These are phyloP conservation scores for Paspalum vaginatum DNA, from an alignment of 176 grass and related monocot genomes.

Conservation along the genomic window DNA sequence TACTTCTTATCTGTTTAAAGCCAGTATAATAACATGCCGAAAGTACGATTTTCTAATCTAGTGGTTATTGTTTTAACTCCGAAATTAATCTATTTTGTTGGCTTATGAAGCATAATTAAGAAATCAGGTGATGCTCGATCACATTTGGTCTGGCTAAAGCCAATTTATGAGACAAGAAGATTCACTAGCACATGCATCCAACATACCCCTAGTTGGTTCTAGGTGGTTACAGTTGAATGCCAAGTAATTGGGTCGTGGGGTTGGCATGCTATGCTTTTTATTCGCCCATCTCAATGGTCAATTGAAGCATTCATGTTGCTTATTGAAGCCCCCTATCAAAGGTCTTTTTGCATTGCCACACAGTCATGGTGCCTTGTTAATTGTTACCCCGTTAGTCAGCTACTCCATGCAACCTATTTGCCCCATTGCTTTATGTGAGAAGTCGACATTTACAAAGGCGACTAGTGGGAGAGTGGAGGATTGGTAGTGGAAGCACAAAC, in stretches of 20 bases:
- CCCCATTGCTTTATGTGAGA: no score
- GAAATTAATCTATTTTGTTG: conserved; percentile 21
- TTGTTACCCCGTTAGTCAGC: neutral
- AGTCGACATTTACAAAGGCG: no score
- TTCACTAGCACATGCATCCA: neutral
- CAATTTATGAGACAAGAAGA: neutral
- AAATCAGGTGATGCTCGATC: neutral
- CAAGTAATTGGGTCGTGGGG: neutral
- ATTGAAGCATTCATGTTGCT: neutral
- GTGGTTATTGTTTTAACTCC: neutral
- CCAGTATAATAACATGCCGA: neutral
- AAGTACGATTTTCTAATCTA: neutral
- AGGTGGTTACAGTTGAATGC: neutral
- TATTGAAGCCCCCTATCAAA: neutral
- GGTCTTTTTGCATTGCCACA: neutral
- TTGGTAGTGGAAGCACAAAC: no score
- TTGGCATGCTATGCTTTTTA: neutral
- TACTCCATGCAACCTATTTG: neutral
- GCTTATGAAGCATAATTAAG: neutral
- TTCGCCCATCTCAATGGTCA: neutral
- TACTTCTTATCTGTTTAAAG: neutral
- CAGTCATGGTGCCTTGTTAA: neutral
- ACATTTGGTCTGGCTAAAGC: neutral
- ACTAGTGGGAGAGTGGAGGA: no score
- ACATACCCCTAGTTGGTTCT: neutral